Percentiles rank a stretch among this genome's conserved stretches.
Conservation (phyloP, 139 green algal genomes). For the Medakamo hakoo region DNA sequence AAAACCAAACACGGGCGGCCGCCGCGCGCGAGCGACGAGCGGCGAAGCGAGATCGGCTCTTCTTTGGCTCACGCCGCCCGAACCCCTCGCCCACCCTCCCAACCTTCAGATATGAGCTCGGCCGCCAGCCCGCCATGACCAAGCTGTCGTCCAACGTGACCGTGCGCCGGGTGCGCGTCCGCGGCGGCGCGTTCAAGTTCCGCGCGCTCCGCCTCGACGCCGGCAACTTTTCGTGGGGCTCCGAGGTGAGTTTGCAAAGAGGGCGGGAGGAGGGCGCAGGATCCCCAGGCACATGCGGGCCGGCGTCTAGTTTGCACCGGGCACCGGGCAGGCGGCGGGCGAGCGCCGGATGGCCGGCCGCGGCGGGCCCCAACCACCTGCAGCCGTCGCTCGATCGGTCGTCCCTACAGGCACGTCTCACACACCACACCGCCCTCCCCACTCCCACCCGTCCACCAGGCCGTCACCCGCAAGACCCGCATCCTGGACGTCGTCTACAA, state of each 20-base stretch:
- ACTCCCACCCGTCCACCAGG: conserved; percentile 19
- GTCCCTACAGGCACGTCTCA: background rate
- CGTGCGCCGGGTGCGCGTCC: conserved; percentile 74
- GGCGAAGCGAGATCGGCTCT: no score
- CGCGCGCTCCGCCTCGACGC: conserved; percentile 87
- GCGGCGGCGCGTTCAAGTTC: conserved; percentile 97
- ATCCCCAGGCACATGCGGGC: no score
- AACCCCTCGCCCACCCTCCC: background rate
- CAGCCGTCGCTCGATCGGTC: no score
- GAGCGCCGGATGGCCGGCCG: no score
- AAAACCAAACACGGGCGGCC: no score
- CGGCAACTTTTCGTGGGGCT: conserved; percentile 93
- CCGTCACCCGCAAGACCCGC: conserved; percentile 82
- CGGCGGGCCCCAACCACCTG: no score
- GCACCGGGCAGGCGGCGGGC: no score
- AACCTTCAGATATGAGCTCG: conserved; percentile 83
- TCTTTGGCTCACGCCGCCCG: no score
- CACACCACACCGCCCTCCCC: background rate
- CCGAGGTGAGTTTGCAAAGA: conserved; percentile 31
- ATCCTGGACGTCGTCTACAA: conserved; percentile 97
- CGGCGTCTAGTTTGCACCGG: no score
- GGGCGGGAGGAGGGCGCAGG: no score
- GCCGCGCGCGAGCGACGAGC: no score
- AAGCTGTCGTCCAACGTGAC: conserved; percentile 86
- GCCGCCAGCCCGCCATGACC: conserved; percentile 83